These are phyloP conservation scores for Trichosporon sp. DNA, from an alignment of 1,284 basidiomycete genomes.

Conservation along the genomic window DNA sequence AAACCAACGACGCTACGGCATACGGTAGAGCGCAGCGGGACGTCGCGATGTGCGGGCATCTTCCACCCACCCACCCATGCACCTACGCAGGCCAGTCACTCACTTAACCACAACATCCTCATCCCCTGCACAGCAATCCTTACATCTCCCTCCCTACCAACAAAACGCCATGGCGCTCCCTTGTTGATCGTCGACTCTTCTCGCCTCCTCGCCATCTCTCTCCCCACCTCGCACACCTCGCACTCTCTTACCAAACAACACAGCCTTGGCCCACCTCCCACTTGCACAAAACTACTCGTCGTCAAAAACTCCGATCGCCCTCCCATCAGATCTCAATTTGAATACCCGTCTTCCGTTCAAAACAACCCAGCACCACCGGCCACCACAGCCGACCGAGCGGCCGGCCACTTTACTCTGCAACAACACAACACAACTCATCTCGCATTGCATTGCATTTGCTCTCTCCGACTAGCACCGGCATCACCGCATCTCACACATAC, in stretches of 20 bases:
- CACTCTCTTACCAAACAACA: slow-evolving; percentile 2
- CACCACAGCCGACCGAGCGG: not conserved
- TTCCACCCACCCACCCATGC: not conserved
- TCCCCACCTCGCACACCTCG: not conserved
- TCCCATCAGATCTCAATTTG: not conserved
- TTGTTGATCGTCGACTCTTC: slow-evolving; percentile 18
- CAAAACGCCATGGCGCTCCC: slow-evolving; percentile 18
- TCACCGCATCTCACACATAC: slow-evolving; percentile 7
- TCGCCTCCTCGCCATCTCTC: not conserved
- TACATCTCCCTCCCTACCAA: not conserved
- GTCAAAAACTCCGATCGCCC: slow-evolving; percentile 2
- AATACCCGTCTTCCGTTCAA: not conserved
- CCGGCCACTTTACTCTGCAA: not conserved
- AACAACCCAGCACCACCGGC: slow-evolving; percentile 2
- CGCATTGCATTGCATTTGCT: slow-evolving; percentile 3
- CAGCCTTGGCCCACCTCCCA: not conserved
- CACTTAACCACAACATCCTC: slow-evolving; percentile 17
- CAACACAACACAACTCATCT: not conserved
- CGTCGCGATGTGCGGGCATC: not conserved
- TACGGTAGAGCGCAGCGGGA: not conserved
- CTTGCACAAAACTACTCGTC: not conserved
- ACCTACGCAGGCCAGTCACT: not conserved
- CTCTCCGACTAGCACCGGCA: slow-evolving; percentile 5
- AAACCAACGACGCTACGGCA: not conserved
- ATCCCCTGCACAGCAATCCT: not conserved